phyloP scores from a whole-genome alignment of 2,329 filamentous ascomycete species.

The Leptographium flavum region DNA sequence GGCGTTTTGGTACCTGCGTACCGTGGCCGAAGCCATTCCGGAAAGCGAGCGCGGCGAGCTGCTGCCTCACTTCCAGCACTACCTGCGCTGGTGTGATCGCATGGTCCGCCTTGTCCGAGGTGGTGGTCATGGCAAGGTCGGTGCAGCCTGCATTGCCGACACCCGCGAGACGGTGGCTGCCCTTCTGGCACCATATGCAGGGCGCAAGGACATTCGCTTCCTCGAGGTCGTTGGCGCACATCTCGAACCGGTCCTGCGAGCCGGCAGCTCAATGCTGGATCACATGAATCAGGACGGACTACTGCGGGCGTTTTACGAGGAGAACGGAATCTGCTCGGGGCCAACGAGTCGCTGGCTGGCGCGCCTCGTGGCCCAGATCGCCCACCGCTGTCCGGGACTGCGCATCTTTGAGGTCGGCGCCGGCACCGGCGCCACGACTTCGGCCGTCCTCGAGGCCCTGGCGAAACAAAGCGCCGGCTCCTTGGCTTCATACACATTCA shows the following conservation, averaged over 20 bases:
- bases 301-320: neutral
- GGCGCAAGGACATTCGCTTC: neutral
- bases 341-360: neutral
- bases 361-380: slow-evolving; percentile 5
- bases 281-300: neutral
- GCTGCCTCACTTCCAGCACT: neutral
- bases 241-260: neutral
- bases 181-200: neutral
- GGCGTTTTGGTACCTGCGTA: neutral
- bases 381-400: slow-evolving; percentile 13
- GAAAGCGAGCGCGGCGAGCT: neutral
- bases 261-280: neutral
- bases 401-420: slow-evolving; percentile 25
- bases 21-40: neutral
- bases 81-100: neutral
- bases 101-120: neutral
- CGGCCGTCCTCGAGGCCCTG: slow-evolving; percentile 10
- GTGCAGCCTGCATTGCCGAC: neutral
- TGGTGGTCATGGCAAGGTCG: neutral
- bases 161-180: neutral
- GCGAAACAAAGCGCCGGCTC: neutral
- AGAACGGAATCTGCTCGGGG: neutral
- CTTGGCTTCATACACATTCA: slow-evolving; percentile 8
- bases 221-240: neutral
- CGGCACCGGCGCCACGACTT: slow-evolving; percentile 13